Evolutionary conservation across 768 basidiomycete genomes (phyloP), one percentile per base, ranked within the genome.

Genomic region (Obba rivulosa): DNA sequence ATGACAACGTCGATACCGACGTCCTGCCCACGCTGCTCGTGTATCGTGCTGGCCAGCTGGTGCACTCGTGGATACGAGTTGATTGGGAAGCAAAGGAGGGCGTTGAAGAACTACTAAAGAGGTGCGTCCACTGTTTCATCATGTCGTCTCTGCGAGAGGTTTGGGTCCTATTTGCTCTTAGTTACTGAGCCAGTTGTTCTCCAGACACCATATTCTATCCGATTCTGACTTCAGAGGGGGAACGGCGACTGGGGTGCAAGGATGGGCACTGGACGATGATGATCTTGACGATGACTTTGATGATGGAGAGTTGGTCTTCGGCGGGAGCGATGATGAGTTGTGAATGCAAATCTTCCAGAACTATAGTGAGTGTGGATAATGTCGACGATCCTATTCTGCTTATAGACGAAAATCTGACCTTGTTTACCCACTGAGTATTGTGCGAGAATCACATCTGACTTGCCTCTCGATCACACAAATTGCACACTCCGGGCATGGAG

Each of bases 61-160:
- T 89, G n/a, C 78, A 88, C 57, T 87, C 87, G 42, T 92, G 89
- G 89, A 85, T 92, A 8, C 74, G 89, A 21, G 87, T 91, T 3
- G 88, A 92, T 62, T 91, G 87, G 89, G 87, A 88, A 62, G 86
- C 84, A 0, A 59, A 67, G 28, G 75, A 74, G n/a, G 85, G 81
- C 21, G 59, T 90, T 0, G 83, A 87, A 53, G 85, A 86, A 38
- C 66, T 87, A 7, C 70, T 90, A 14, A 71, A 75, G 57, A 79
- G 73, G 86, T 87, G 51, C 46, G 76, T 53, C 59, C 21, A 43
- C 20, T 34, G 22, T 53, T 46, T 38, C 41, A 37, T 22, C 40
- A 8, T 13, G 18, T 41, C 10, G 23, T 34, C 4, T 38, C 22
- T n/a, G 34, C n/a, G n/a, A n/a, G n/a, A n/a, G n/a, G n/a, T n/a